These are phyloP conservation scores for Mortierella sp. DNA, from an alignment of 371 early-diverging fungal genomes.

Conservation along the genomic window DNA sequence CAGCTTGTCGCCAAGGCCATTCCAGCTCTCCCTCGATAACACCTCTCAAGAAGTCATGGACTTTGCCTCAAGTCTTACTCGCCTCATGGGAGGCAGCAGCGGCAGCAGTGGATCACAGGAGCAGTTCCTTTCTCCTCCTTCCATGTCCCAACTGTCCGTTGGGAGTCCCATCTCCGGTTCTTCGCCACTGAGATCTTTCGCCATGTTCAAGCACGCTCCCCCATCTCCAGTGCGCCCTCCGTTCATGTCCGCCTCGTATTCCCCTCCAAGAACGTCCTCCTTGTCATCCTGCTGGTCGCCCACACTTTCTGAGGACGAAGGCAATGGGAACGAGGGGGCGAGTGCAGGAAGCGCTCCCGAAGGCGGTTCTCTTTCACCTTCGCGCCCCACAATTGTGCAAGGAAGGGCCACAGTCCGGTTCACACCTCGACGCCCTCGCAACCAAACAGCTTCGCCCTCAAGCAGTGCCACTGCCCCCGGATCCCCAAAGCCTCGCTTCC, in stretches of 20 bases:
- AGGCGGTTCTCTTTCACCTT: neutral
- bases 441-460: constrained; percentile 7
- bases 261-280: constrained; percentile 33
- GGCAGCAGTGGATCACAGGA: constrained; percentile 11
- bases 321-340: constrained; percentile 10
- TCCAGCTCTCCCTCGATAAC: constrained; percentile 25
- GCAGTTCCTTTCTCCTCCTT: neutral
- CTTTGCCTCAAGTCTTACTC: constrained; percentile 30
- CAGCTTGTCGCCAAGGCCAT: too few species aligned
- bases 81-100: constrained; percentile 25
- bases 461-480: neutral
- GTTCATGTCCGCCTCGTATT: constrained; percentile 26
- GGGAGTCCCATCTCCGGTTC: constrained; percentile 7
- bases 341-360: neutral
- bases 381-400: neutral
- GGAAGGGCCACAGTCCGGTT: constrained; percentile 4
- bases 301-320: constrained; percentile 8
- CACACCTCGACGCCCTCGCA: constrained; percentile 36
- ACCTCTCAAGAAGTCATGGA: constrained; percentile 41
- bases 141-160: neutral
- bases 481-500: constrained; percentile 16
- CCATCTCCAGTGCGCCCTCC: constrained; percentile 32
- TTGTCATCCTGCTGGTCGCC: constrained; percentile 38
- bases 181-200: constrained; percentile 15
- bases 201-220: constrained; percentile 24